Conservation (phyloP, 2,329 filamentous ascomycete species). For the Aspergillus persii region DNA sequence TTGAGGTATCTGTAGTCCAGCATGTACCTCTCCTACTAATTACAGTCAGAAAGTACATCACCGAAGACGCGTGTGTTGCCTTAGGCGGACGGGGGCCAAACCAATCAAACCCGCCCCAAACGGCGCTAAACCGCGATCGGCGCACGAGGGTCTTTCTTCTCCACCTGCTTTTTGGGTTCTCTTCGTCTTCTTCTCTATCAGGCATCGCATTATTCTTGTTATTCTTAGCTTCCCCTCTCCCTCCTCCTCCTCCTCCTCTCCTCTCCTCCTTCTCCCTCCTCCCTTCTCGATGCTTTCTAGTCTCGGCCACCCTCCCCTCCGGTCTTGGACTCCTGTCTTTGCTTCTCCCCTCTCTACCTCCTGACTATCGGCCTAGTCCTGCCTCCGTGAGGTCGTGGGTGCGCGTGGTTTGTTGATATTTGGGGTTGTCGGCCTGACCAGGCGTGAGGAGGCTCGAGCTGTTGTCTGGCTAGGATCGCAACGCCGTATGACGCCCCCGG, state of each 20-base stretch:
- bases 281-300: background rate
- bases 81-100: background rate
- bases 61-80: conserved; percentile 7
- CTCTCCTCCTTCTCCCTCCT: background rate
- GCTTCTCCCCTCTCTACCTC: background rate
- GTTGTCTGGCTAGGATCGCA: background rate
- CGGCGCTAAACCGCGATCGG: background rate
- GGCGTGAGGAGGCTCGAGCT: background rate
- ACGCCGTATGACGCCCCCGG: background rate
- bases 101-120: background rate
- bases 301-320: background rate
- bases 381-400: background rate
- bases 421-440: background rate
- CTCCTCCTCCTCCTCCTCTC: background rate
- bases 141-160: background rate
- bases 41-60: too few species aligned
- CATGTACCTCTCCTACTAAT: too few species aligned
- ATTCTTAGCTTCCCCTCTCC: background rate
- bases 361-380: background rate
- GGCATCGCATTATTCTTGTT: background rate
- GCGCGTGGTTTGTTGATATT: background rate
- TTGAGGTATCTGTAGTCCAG: too few species aligned
- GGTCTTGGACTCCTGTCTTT: background rate
- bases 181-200: background rate
- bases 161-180: background rate